Conservation (phyloP, 805 yeast genomes). For the Candida lessepsii region DNA sequence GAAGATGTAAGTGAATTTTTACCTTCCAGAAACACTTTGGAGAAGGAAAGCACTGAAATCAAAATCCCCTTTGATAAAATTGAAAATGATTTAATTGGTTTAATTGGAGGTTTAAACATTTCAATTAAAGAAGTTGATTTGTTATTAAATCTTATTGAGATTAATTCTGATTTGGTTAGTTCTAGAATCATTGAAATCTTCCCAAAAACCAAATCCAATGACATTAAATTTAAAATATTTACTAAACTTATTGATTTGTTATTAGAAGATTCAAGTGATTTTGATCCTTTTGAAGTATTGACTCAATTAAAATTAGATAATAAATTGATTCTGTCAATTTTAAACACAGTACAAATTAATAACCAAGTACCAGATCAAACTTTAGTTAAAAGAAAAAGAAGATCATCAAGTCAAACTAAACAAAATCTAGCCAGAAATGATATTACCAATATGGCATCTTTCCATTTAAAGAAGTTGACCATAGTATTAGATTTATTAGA, state of each 20-base stretch:
- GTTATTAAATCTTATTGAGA: constrained; percentile 47
- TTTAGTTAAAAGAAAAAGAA: constrained; percentile 72
- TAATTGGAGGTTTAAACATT: constrained; percentile 46
- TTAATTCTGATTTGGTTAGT: constrained; percentile 42
- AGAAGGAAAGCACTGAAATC: constrained; percentile 40
- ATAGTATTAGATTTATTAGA: constrained; percentile 79
- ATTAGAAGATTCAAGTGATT: constrained; percentile 15
- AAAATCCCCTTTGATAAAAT: constrained; percentile 49
- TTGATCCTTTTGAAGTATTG: constrained; percentile 46
- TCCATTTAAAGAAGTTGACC: constrained; percentile 76
- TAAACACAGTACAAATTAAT: constrained; percentile 59
- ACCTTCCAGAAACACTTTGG: constrained; percentile 45
- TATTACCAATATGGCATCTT: constrained; percentile 70
- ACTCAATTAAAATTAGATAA: constrained; percentile 55
- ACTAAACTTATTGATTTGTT: constrained; percentile 50
- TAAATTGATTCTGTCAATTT: constrained; percentile 55
- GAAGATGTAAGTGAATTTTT: constrained; percentile 32
- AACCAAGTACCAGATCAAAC: constrained; percentile 45
- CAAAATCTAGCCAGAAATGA: constrained; percentile 73
- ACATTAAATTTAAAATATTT: constrained; percentile 56
- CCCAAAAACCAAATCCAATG: constrained; percentile 49
- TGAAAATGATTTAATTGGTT: constrained; percentile 56
- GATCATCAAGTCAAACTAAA: constrained; percentile 76
- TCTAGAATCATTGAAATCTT: constrained; percentile 59
- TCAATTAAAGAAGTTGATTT: constrained; percentile 55